Evolutionary conservation across 768 basidiomycete genomes (phyloP).

Genomic region (Suillus subaureus): DNA sequence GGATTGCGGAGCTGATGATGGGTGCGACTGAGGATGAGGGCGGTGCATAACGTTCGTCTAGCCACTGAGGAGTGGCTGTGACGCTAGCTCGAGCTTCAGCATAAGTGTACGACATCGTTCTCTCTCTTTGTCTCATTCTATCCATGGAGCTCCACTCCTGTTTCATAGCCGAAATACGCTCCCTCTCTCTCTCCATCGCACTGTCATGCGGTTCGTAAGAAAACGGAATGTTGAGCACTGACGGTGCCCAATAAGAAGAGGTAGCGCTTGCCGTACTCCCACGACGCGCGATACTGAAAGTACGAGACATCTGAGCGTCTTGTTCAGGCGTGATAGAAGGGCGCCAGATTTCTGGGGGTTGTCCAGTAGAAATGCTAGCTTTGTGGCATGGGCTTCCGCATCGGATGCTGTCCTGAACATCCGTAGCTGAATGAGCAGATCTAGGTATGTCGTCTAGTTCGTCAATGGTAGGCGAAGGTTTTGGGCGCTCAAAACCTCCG

Average conservation of each 20-base stretch:
- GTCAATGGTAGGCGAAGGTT: constrained; percentile 24
- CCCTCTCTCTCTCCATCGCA: constrained; percentile 28
- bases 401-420: constrained; percentile 26
- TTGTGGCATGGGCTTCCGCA: constrained; percentile 33
- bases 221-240: constrained; percentile 43
- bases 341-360: constrained; percentile 51
- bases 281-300: constrained; percentile 45
- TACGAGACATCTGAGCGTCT: constrained; percentile 42
- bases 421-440: constrained; percentile 21
- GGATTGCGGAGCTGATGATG: constrained; percentile 14
- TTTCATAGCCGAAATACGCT: constrained; percentile 27
- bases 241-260: constrained; percentile 47
- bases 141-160: constrained; percentile 31
- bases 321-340: constrained; percentile 50
- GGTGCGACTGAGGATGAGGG: constrained; percentile 16
- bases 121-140: constrained; percentile 25
- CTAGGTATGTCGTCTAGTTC: constrained; percentile 31
- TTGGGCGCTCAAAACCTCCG: constrained; percentile 24
- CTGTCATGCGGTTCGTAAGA: constrained; percentile 23
- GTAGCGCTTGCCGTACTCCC: constrained; percentile 53
- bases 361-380: constrained; percentile 37
- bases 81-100: constrained; percentile 26
- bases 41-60: constrained; percentile 19
- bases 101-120: constrained; percentile 14
- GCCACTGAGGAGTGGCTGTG: constrained; percentile 7